Conservation (phyloP, 805 yeast species). For the Metschnikowia similis region DNA sequence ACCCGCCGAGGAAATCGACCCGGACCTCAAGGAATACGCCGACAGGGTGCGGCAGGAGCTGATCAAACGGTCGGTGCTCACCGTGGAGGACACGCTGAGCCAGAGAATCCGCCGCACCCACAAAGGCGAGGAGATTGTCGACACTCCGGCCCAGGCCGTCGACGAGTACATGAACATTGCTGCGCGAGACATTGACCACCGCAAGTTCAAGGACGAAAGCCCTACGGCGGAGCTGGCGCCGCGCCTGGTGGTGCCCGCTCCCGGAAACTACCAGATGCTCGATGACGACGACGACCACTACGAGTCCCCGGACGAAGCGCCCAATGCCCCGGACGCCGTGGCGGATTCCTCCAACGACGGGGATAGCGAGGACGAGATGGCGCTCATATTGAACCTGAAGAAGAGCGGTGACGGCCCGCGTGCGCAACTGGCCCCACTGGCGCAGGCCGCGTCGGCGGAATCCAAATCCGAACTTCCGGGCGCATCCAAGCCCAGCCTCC, state of each 20-base stretch:
- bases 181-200: constrained; percentile 34
- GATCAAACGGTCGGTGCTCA: constrained; percentile 63
- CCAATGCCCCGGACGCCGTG: not conserved
- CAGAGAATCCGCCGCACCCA: constrained; percentile 77
- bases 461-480: no score
- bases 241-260: not conserved
- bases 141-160: constrained; percentile 28
- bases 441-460: no score
- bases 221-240: not conserved
- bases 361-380: constrained; percentile 30
- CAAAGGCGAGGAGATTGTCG: constrained; percentile 83
- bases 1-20: constrained; percentile 75
- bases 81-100: constrained; percentile 44
- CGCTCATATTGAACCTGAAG: constrained; percentile 24
- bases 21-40: constrained; percentile 66
- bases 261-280: constrained; percentile 13
- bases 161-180: constrained; percentile 27
- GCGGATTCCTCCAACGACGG: constrained; percentile 1
- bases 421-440: not conserved
- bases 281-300: constrained; percentile 23
- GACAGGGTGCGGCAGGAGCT: constrained; percentile 67
- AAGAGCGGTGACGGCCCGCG: not conserved
- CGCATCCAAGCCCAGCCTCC: constrained; percentile 2
- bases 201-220: constrained; percentile 25
- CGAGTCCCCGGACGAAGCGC: not conserved